A percentile compares a stretch with the other conserved stretches of the same genome.
Evolutionary conservation across 108 stramenopile genomes (phyloP).

Genomic region (Discostella stelligeroides): DNA sequence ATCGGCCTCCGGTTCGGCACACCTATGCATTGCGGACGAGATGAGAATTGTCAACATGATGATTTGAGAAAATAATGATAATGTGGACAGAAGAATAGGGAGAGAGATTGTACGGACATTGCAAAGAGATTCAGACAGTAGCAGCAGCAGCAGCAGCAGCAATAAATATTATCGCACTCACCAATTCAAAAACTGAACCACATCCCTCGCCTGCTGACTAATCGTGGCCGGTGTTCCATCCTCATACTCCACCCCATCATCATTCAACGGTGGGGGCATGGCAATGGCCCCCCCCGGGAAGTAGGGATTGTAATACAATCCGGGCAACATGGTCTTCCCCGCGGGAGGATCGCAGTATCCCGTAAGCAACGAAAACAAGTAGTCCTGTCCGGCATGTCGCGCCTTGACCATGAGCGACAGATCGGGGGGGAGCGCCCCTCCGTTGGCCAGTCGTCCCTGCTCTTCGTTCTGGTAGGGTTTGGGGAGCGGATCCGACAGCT

Average conservation of each 20-base stretch:
- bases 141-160: too few relatives aligned
- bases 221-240: slow-evolving; percentile 98
- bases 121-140: too few relatives aligned
- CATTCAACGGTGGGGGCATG: slow-evolving; percentile 97
- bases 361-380: slow-evolving; percentile 94
- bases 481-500: slow-evolving; percentile 92
- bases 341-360: slow-evolving; percentile 97
- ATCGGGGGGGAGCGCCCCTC: slow-evolving; percentile 98
- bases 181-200: slow-evolving; percentile 88
- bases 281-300: slow-evolving; percentile 98
- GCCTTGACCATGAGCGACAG: slow-evolving; percentile 98
- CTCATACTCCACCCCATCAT: slow-evolving; percentile 97
- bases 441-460: slow-evolving; percentile 94
- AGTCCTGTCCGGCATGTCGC: slow-evolving; percentile 95
- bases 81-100: slow-evolving; percentile 11
- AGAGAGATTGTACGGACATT: too few relatives aligned
- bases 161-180: too few relatives aligned
- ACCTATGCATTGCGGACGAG: slow-evolving; percentile 28
- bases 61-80: not conserved
- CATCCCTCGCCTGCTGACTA: slow-evolving; percentile 92
- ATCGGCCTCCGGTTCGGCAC: slow-evolving; percentile 98
- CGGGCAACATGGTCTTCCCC: slow-evolving; percentile 95
- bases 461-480: slow-evolving; percentile 97
- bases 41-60: not conserved
- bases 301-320: slow-evolving; percentile 96